A percentile compares a stretch with the other conserved stretches of the same genome.
phyloP scores from a whole-genome alignment of 805 yeast species.

The Trichomonascus vanleenenianus region DNA sequence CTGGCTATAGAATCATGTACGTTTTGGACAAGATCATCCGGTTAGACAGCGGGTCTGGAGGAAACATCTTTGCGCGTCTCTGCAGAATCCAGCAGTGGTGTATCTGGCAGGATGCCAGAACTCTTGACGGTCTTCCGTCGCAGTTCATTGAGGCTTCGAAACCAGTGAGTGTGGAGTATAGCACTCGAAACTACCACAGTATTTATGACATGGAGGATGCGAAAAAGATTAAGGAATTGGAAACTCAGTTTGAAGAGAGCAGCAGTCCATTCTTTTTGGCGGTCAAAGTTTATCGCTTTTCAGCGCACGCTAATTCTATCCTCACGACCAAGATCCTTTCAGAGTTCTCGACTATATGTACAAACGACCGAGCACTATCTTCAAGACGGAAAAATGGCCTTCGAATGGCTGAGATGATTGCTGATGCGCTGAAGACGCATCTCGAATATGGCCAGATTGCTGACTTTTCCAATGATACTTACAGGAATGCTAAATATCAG shows the following conservation, averaged over 20 bases:
- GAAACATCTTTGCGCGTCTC: conserved; percentile 15
- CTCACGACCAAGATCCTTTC: conserved; percentile 13
- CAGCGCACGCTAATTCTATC: conserved; percentile 8
- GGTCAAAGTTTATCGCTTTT: conserved; percentile 15
- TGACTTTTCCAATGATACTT: conserved; percentile 7
- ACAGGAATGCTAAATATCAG: conserved; percentile 10
- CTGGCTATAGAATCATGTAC: conserved; percentile 20
- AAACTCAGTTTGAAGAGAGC: conserved; percentile 11
- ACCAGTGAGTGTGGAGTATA: conserved; percentile 11
- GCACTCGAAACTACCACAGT: conserved; percentile 6
- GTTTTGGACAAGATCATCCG: conserved; percentile 12
- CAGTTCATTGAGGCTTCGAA: conserved; percentile 15
- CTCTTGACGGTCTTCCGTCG: conserved; percentile 9
- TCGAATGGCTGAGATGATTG: conserved; percentile 21
- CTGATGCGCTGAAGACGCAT: conserved; percentile 15
- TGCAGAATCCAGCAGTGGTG: conserved; percentile 23
- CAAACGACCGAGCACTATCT: conserved; percentile 14
- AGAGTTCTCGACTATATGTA: conserved; percentile 15
- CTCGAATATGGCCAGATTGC: conserved; percentile 11
- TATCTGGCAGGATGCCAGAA: conserved; percentile 21
- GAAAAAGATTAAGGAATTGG: conserved; percentile 15
- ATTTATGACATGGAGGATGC: conserved; percentile 12
- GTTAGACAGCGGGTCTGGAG: conserved; percentile 1
- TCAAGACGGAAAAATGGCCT: conserved; percentile 21
- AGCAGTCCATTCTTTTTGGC: conserved; percentile 6